These are phyloP conservation scores for Hortiboletus campestris DNA, from an alignment of 768 basidiomycete genomes.

Conservation along the genomic window DNA sequence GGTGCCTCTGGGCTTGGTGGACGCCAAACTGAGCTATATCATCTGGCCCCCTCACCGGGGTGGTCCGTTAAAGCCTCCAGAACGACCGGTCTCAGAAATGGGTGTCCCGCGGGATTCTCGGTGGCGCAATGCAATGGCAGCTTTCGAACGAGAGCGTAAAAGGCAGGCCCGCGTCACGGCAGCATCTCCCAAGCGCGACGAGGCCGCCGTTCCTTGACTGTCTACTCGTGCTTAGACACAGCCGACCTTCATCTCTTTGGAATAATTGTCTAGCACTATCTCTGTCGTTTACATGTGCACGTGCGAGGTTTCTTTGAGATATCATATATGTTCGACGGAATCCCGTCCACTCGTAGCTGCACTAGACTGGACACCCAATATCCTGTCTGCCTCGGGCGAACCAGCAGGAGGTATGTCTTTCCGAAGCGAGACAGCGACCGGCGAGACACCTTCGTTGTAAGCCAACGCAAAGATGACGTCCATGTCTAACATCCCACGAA, in stretches of 20 bases:
- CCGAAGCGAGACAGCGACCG: constrained; percentile 42
- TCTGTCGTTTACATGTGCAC: neutral
- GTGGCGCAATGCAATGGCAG: constrained; percentile 31
- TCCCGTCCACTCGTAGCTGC: neutral
- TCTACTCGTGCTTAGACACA: neutral
- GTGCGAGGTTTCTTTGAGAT: too few species aligned
- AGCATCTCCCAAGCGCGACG: neutral
- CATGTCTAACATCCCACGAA: constrained; percentile 33
- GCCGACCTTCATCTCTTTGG: neutral
- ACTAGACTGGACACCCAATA: constrained; percentile 34
- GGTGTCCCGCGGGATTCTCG: constrained; percentile 21
- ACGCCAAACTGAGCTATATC: constrained; percentile 49
- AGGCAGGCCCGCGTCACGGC: constrained; percentile 23
- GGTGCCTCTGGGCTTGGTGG: constrained; percentile 48
- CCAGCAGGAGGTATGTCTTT: constrained; percentile 46
- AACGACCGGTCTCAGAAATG: constrained; percentile 15
- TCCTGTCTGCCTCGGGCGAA: constrained; percentile 43
- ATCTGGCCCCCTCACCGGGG: constrained; percentile 52
- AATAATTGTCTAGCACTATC: neutral
- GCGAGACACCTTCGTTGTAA: constrained; percentile 43
- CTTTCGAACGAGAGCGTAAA: constrained; percentile 30
- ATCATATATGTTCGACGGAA: neutral
- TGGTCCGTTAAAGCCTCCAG: constrained; percentile 34
- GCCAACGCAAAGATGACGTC: constrained; percentile 48
- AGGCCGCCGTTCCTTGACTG: neutral